Evolutionary conservation across 768 basidiomycete genomes (phyloP), one percentile per base, ranked within the genome.

Genomic region (Xerocomellus chrysenteron): DNA sequence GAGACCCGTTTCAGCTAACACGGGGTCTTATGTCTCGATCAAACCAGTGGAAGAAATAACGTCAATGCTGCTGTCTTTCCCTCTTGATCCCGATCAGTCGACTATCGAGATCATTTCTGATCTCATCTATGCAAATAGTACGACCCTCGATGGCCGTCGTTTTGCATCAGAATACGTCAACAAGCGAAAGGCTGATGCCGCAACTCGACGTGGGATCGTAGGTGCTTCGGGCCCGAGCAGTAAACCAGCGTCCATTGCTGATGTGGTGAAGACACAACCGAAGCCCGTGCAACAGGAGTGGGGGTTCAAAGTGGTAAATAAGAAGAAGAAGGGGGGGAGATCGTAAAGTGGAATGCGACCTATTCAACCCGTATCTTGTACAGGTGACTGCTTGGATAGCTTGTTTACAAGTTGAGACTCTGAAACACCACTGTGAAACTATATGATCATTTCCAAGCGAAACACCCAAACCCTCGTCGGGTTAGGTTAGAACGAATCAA

Each of bases 91-190:
- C 19, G 91, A 90, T 64, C 76, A 83, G 63, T 85, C 83, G 16
- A 92, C 90, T 0, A 74, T 85, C 43, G 97, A 99, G 74, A 87
- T 97, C 68, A 98, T 99, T 61, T 90, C 92, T 24, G 97, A 98
- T 70, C 80, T 90, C 42, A 94, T 98, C 58, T 99, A 98, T 67
- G 86, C 89, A 51, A 94, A 90, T 67, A 96, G 93, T 61, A 91
- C 94, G 21, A 98, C 92, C 2, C 83, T 99, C 49, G 94, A 98
- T 67, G 97, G 97, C 6, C 82, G 95, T 49, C 85, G 96, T 37
- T 99, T 98, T 68, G 95, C 97, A 4, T 81, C 90, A 13, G 95
- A 98, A 62, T 99, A 92, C 65, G 84, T 94, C 50, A 82, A 80
- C 59, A 91, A 84, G 68, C 88, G 97, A 50, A 95, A 94, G 74